Evolutionary conservation across 495 filamentous ascomycete genomes (phyloP).

Genomic region (Xylaria grammica): DNA sequence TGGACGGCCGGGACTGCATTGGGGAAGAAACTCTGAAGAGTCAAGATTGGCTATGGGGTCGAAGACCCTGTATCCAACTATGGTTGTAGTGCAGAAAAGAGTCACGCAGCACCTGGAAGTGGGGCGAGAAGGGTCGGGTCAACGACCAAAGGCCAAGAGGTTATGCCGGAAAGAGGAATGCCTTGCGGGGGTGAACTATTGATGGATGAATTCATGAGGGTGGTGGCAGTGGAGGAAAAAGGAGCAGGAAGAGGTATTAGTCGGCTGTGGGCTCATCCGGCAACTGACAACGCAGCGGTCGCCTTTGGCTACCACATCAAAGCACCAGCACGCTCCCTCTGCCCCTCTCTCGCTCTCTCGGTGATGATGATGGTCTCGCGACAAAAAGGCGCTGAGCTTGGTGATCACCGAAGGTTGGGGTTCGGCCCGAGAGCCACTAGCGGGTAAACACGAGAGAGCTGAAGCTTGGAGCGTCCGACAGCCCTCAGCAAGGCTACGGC

Average conservation of each 20-base stretch:
- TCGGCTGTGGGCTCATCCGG: constrained; percentile 37
- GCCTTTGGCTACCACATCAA: constrained; percentile 26
- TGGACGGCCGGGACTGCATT: constrained; percentile 57
- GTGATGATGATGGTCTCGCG: neutral
- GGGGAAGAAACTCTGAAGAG: constrained; percentile 33
- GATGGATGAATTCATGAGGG: constrained; percentile 45
- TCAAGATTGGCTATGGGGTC: constrained; percentile 47
- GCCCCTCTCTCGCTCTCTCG: neutral
- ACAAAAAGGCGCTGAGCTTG: constrained; percentile 1
- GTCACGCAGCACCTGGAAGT: constrained; percentile 44
- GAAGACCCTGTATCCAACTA: constrained; percentile 41
- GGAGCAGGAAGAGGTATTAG: constrained; percentile 29
- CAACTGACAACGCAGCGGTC: constrained; percentile 32
- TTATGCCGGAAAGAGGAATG: constrained; percentile 45
- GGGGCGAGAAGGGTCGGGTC: constrained; percentile 40
- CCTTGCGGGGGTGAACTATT: constrained; percentile 39
- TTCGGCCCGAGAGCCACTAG: neutral
- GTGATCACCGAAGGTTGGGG: neutral
- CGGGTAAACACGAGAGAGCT: neutral
- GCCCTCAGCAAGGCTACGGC: constrained; percentile 3
- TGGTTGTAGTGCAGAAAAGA: constrained; percentile 41
- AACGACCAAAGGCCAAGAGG: constrained; percentile 33
- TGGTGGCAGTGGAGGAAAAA: constrained; percentile 22
- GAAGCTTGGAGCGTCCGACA: neutral
- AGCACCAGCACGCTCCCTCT: constrained; percentile 12